These are phyloP conservation scores for Colletotrichum acutatum DNA, from an alignment of 2,329 filamentous ascomycete genomes.

Conservation along the genomic window DNA sequence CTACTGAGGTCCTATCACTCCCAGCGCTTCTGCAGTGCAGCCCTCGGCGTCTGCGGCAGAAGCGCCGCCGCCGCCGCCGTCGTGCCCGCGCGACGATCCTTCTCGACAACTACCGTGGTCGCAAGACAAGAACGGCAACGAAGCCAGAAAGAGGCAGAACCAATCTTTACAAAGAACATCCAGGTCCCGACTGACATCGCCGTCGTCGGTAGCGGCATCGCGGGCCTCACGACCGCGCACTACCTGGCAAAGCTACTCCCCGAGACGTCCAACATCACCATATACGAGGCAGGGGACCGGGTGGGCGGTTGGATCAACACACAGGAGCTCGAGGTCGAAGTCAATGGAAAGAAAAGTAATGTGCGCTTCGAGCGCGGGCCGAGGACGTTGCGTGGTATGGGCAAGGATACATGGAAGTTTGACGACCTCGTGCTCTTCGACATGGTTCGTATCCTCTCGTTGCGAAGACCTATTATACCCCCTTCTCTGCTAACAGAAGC, in stretches of 20 bases:
- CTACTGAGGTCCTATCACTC: constrained; percentile 31
- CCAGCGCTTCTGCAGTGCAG: constrained; percentile 23
- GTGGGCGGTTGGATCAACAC: constrained; percentile 89
- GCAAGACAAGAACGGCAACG: neutral
- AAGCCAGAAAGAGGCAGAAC: neutral
- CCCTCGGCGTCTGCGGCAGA: constrained; percentile 2
- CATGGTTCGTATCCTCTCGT: constrained; percentile 64
- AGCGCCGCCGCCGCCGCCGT: neutral
- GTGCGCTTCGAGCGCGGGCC: constrained; percentile 88
- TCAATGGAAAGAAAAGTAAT: constrained; percentile 62
- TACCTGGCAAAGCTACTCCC: constrained; percentile 78
- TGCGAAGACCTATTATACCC: constrained; percentile 37
- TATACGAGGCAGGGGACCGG: constrained; percentile 79
- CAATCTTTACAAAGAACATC: neutral
- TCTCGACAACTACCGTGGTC: constrained; percentile 11
- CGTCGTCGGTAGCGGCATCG: constrained; percentile 84
- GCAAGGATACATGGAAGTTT: constrained; percentile 52
- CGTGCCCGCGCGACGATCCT: constrained; percentile 1
- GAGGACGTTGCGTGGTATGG: constrained; percentile 74
- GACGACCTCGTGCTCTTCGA: constrained; percentile 76
- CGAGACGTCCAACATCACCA: constrained; percentile 72
- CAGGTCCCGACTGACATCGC: constrained; percentile 59
- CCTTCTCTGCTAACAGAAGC: constrained; percentile 25
- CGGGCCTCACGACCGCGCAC: constrained; percentile 82
- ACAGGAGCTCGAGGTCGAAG: constrained; percentile 65